A percentile compares a stretch with the other conserved stretches of the same genome.
Conservation (phyloP, 2,329 filamentous ascomycete genomes). For the Colletotrichum aenigma region DNA sequence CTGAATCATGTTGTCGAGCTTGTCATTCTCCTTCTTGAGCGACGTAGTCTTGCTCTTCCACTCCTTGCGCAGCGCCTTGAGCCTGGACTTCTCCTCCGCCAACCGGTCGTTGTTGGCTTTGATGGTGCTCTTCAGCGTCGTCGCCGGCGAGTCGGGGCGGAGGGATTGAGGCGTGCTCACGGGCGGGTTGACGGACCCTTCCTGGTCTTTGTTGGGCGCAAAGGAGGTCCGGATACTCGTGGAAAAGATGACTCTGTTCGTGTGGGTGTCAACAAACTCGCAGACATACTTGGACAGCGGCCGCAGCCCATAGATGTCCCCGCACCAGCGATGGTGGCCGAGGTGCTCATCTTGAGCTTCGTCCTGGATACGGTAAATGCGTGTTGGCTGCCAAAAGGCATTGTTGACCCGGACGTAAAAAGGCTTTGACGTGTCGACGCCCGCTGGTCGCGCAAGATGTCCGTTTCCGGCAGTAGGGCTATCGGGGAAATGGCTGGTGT, state of each 20-base stretch:
- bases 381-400: conserved; percentile 78
- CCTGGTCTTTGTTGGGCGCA: conserved; percentile 47
- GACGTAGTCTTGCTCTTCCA: conserved; percentile 72
- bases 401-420: conserved; percentile 83
- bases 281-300: conserved; percentile 79
- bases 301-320: conserved; percentile 71
- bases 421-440: conserved; percentile 72
- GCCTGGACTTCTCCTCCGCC: conserved; percentile 68
- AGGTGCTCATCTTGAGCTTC: conserved; percentile 27
- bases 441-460: conserved; percentile 43
- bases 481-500: conserved; percentile 67
- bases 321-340: conserved; percentile 66
- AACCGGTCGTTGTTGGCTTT: conserved; percentile 73
- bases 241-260: conserved; percentile 70
- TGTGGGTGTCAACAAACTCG: conserved; percentile 74
- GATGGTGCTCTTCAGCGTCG: conserved; percentile 78
- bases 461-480: conserved; percentile 31
- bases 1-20: conserved; percentile 67
- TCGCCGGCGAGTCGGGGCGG: conserved; percentile 76
- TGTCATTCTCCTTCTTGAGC: conserved; percentile 76
- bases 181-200: conserved; percentile 35
- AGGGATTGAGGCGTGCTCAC: conserved; percentile 61
- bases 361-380: conserved; percentile 61
- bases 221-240: conserved; percentile 72
- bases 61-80: conserved; percentile 76